A percentile compares a stretch with the other conserved stretches of the same genome.
Evolutionary conservation across 1,139 yeast genomes (phyloP).

Genomic region (Yamadazyma pseudoaaseri): DNA sequence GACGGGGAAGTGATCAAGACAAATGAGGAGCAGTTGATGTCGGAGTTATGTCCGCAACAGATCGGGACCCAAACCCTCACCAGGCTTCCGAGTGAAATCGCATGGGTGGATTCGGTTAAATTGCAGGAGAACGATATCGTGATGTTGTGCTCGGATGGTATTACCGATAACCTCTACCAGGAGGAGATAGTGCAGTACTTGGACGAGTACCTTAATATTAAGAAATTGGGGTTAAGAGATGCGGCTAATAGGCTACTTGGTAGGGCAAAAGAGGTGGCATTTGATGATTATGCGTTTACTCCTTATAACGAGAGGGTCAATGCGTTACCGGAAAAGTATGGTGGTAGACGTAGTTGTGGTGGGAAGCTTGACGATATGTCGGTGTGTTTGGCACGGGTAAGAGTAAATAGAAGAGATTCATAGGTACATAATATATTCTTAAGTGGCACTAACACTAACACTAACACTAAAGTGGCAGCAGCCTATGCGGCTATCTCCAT

Average conservation of each 20-base stretch:
- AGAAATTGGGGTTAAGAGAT: slow-evolving; percentile 30
- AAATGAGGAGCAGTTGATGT: slow-evolving; percentile 49
- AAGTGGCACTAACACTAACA: too few relatives aligned
- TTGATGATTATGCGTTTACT: slow-evolving; percentile 53
- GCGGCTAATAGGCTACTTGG: slow-evolving; percentile 40
- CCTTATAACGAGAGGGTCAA: slow-evolving; percentile 56
- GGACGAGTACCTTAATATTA: slow-evolving; percentile 28
- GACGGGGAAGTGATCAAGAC: slow-evolving; percentile 45
- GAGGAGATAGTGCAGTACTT: slow-evolving; percentile 44
- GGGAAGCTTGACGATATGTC: slow-evolving; percentile 60
- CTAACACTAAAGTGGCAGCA: too few relatives aligned
- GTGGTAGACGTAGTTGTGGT: slow-evolving; percentile 42
- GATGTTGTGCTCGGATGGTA: slow-evolving; percentile 53
- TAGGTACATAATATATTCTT: too few relatives aligned
- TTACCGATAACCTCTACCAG: slow-evolving; percentile 52
- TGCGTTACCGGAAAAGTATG: slow-evolving; percentile 34
- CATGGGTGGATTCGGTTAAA: slow-evolving; percentile 45
- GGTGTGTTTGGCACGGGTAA: slow-evolving; percentile 48
- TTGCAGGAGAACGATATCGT: slow-evolving; percentile 43
- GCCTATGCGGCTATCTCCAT: slow-evolving; percentile 62
- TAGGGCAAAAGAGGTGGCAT: slow-evolving; percentile 51
- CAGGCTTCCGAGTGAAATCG: slow-evolving; percentile 48
- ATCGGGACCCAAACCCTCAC: slow-evolving; percentile 53
- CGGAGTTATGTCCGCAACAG: slow-evolving; percentile 53
- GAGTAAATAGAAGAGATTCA: slow-evolving; percentile 20